Percentiles rank a stretch among this genome's conserved stretches.
These are phyloP conservation scores for Cladosporium halotolerans DNA, from an alignment of 2,329 filamentous ascomycete species.

Conservation along the genomic window DNA sequence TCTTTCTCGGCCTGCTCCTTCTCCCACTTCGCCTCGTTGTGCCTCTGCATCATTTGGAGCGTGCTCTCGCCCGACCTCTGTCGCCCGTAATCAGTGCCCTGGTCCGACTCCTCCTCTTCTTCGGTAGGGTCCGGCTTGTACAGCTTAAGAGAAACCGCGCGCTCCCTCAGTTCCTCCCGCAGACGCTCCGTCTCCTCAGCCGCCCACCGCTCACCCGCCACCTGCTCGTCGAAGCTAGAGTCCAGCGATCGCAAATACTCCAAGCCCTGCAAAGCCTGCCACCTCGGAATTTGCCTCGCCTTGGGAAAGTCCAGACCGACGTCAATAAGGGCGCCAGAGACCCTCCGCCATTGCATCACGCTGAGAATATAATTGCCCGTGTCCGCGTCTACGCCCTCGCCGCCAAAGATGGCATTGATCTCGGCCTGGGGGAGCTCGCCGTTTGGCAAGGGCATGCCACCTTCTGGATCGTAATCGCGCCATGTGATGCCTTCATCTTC, in stretches of 20 bases:
- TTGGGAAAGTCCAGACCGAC: constrained; percentile 27
- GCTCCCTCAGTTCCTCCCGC: constrained; percentile 24
- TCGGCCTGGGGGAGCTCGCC: constrained; percentile 25
- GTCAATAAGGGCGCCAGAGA: constrained; percentile 34
- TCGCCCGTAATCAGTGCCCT: constrained; percentile 23
- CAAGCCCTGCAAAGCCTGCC: constrained; percentile 27
- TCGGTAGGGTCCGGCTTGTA: constrained; percentile 23
- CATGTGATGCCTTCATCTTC: constrained; percentile 25
- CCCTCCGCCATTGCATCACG: constrained; percentile 32
- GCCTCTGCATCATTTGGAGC: constrained; percentile 22
- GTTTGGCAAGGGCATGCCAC: constrained; percentile 30
- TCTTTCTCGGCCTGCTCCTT: constrained; percentile 21
- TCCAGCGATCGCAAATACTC: constrained; percentile 27
- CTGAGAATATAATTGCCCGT: constrained; percentile 32
- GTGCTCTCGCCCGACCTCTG: constrained; percentile 24
- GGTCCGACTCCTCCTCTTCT: constrained; percentile 20
- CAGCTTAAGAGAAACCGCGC: constrained; percentile 30
- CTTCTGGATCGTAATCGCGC: constrained; percentile 33
- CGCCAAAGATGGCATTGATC: constrained; percentile 28
- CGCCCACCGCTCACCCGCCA: constrained; percentile 28
- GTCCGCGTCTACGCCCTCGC: constrained; percentile 24
- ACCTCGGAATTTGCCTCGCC: constrained; percentile 19
- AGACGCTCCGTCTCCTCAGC: constrained; percentile 29
- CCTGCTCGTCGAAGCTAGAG: constrained; percentile 31
- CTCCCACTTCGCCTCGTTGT: constrained; percentile 26